A percentile compares a stretch with the other conserved stretches of the same genome.
phyloP scores from a whole-genome alignment of 176 grass and related monocot species.

The Microstegium vimineum region DNA sequence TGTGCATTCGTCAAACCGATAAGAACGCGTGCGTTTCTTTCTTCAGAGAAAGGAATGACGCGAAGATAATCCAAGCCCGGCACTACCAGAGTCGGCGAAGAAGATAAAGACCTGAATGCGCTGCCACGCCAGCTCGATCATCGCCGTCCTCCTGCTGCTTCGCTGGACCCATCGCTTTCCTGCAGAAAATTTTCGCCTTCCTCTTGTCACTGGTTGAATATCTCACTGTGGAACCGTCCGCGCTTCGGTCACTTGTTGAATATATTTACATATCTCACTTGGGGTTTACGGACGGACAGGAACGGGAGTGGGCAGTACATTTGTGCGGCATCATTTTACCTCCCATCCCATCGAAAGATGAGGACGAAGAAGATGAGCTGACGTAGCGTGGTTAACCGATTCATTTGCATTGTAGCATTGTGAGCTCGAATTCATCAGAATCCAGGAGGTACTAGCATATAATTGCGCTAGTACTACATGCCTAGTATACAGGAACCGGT shows the following conservation, averaged over 20 bases:
- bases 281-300: not conserved
- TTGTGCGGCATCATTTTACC: not conserved
- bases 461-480: not conserved
- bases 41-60: not conserved
- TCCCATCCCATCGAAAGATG: not conserved
- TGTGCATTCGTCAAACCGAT: slow-evolving; percentile 4
- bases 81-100: not conserved
- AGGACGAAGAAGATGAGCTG: not conserved
- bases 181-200: not conserved
- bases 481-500: not conserved
- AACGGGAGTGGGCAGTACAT: not conserved
- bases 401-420: not conserved
- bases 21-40: slow-evolving; percentile 9
- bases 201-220: not conserved
- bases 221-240: not conserved
- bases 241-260: not conserved
- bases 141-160: not conserved
- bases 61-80: not conserved
- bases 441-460: not conserved
- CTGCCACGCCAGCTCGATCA: slow-evolving; percentile 4
- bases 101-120: not conserved
- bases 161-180: not conserved
- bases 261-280: not conserved
- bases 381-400: not conserved
- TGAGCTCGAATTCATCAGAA: not conserved